Conservation (phyloP, 352 stramenopile species). For the Phytophthora tubulina region DNA sequence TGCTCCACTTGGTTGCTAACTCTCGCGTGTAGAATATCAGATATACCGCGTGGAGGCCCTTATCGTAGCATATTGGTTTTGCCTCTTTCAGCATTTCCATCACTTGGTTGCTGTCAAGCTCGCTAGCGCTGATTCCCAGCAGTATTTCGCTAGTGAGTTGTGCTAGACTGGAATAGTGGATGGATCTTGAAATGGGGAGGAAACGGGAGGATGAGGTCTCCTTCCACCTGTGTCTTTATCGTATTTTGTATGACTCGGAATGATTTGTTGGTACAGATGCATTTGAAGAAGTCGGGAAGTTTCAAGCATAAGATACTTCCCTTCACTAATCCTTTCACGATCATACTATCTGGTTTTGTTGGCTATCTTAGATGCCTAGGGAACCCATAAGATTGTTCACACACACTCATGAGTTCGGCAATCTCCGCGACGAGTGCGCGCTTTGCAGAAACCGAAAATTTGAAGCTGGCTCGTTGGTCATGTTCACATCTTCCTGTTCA, state of each 20-base stretch:
- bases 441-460: not conserved
- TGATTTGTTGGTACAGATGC: not conserved
- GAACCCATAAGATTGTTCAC: not conserved
- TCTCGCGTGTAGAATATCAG: slow-evolving; percentile 20
- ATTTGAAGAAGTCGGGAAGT: not conserved
- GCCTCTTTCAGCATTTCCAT: slow-evolving; percentile 7
- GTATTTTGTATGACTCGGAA: slow-evolving; percentile 9
- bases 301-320: not conserved
- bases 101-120: not conserved
- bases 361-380: not conserved
- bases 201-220: slow-evolving; percentile 10
- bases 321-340: not conserved
- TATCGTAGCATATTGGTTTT: slow-evolving; percentile 16
- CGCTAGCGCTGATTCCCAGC: not conserved
- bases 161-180: slow-evolving; percentile 1
- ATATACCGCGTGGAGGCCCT: not conserved
- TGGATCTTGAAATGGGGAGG: not conserved
- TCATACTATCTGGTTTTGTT: not conserved
- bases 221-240: slow-evolving; percentile 16
- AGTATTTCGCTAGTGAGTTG: not conserved
- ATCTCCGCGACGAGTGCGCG: not conserved
- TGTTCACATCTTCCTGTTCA: not conserved
- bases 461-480: not conserved
- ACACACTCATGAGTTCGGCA: not conserved
- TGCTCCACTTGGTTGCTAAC: not conserved